Conservation (phyloP, 768 basidiomycete species). For the Mycena vulgaris region DNA sequence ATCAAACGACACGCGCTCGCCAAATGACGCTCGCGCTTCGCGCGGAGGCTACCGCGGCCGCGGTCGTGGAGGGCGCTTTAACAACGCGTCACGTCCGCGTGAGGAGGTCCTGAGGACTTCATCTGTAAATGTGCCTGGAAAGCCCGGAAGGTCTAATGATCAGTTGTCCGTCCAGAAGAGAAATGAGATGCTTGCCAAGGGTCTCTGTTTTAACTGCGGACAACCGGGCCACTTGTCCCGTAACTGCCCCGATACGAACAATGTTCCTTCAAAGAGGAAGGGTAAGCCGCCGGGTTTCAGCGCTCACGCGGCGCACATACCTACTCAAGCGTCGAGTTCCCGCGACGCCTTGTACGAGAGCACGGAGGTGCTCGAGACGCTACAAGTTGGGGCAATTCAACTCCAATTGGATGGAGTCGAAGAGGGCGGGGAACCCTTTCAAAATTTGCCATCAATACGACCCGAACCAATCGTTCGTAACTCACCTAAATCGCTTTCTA, state of each 20-base stretch:
- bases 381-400: not conserved
- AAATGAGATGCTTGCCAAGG: slow-evolving; percentile 39
- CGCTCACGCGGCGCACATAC: not conserved
- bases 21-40: not conserved
- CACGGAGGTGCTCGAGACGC: slow-evolving; percentile 3
- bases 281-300: slow-evolving; percentile 20
- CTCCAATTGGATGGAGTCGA: slow-evolving; percentile 11
- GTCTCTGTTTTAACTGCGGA: slow-evolving; percentile 48
- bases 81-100: not conserved
- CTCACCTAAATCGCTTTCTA: too few relatives aligned
- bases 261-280: slow-evolving; percentile 2
- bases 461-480: too few relatives aligned
- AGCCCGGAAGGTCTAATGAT: not conserved
- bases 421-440: slow-evolving; percentile 19
- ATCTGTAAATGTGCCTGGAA: not conserved
- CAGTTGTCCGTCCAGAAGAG: not conserved
- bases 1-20: not conserved
- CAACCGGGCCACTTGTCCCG: slow-evolving; percentile 45
- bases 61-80: not conserved
- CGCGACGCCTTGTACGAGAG: not conserved
- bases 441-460: not conserved
- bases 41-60: not conserved
- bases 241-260: slow-evolving; percentile 18
- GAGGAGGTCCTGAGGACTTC: not conserved
- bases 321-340: not conserved